Conservation (phyloP, 108 stramenopile species). For the Mediolabrus comicus region DNA sequence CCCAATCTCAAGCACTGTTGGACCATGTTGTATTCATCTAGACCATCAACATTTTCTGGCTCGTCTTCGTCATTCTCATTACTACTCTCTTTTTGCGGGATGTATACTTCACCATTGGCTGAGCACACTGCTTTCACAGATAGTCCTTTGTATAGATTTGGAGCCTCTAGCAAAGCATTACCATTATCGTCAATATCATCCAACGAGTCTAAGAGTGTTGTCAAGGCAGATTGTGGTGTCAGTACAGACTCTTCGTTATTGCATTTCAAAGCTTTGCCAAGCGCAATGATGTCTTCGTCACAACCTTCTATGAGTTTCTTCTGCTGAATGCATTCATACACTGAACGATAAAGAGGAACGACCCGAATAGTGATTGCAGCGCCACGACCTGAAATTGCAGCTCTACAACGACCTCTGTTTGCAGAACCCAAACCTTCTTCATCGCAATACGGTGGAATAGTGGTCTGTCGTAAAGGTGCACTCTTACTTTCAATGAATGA, state of each 20-base stretch:
- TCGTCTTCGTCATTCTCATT: constrained; percentile 15
- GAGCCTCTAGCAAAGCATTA: constrained; percentile 46
- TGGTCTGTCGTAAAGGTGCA: constrained; percentile 65
- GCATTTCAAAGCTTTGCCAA: constrained; percentile 68
- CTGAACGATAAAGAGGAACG: constrained; percentile 57
- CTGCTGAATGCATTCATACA: constrained; percentile 47
- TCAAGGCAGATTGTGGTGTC: constrained; percentile 40
- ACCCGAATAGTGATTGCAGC: constrained; percentile 73
- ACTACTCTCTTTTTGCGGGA: constrained; percentile 21
- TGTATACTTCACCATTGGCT: constrained; percentile 44
- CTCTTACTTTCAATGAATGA: constrained; percentile 41
- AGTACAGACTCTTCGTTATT: constrained; percentile 18
- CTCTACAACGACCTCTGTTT: constrained; percentile 64
- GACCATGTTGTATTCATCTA: constrained; percentile 18
- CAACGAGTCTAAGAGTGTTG: constrained; percentile 37
- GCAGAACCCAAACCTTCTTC: constrained; percentile 75
- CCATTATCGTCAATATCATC: constrained; percentile 40
- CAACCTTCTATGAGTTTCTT: constrained; percentile 45
- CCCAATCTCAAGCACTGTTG: constrained; percentile 12
- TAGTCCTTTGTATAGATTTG: constrained; percentile 13
- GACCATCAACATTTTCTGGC: constrained; percentile 19
- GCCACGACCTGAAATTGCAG: constrained; percentile 65
- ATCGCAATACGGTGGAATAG: constrained; percentile 86
- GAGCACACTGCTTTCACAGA: constrained; percentile 46
- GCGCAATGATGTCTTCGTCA: constrained; percentile 50